Evolutionary conservation across 106 monocot genomes (phyloP).

Genomic region (Apostasia ramifera): DNA sequence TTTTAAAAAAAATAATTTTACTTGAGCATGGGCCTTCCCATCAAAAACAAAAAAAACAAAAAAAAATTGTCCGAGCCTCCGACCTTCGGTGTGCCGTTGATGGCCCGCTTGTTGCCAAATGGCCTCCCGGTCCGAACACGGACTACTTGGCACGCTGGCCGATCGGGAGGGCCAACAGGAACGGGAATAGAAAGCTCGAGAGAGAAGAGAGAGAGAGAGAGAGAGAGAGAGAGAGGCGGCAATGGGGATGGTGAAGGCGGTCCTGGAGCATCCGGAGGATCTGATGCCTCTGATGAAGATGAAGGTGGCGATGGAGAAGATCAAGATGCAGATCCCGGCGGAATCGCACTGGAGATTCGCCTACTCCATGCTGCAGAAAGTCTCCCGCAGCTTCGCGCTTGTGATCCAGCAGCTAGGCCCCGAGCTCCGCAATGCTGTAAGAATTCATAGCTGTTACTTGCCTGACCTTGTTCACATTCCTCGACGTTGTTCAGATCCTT

Average conservation of each 20-base stretch:
- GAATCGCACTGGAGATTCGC: slow-evolving; percentile 84
- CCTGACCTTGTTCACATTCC: neutral
- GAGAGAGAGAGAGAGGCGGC: slow-evolving; percentile 1
- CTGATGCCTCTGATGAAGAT: slow-evolving; percentile 60
- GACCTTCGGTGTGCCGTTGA: too few species aligned
- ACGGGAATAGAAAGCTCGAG: neutral
- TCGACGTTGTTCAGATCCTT: neutral
- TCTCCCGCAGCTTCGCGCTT: slow-evolving; percentile 90
- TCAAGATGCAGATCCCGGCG: slow-evolving; percentile 65
- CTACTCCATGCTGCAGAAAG: slow-evolving; percentile 80
- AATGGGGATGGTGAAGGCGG: slow-evolving; percentile 34
- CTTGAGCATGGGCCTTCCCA: neutral
- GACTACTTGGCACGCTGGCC: neutral
- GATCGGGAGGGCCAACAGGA: too few species aligned
- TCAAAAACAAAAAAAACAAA: neutral
- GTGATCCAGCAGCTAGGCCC: slow-evolving; percentile 84
- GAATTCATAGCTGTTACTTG: neutral
- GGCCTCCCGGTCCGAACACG: neutral
- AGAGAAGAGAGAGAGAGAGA: neutral
- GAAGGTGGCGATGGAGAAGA: slow-evolving; percentile 50
- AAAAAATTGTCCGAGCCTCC: too few species aligned
- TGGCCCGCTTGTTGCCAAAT: neutral
- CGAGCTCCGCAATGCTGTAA: slow-evolving; percentile 84
- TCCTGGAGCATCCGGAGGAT: slow-evolving; percentile 63
- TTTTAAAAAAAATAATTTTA: too few species aligned